These are phyloP conservation scores for Trichophaea hybrida DNA, from an alignment of 2,329 filamentous ascomycete genomes.

Conservation along the genomic window DNA sequence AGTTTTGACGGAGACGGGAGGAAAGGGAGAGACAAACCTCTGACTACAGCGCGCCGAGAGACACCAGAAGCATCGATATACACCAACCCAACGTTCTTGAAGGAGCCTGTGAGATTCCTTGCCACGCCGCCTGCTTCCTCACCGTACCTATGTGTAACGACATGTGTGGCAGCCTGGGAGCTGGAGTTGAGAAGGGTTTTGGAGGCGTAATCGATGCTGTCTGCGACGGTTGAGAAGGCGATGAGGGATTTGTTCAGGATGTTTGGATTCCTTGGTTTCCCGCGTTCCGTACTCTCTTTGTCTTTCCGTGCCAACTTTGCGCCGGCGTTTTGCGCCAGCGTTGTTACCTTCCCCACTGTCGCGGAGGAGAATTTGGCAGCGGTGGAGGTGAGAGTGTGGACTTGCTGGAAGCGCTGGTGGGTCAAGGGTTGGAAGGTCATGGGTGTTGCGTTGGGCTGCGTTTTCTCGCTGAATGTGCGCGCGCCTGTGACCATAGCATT, in stretches of 20 bases:
- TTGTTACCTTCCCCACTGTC: constrained; percentile 70
- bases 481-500: constrained; percentile 65
- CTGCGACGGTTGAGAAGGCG: constrained; percentile 85
- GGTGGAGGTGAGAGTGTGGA: constrained; percentile 69
- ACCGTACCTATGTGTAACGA: constrained; percentile 84
- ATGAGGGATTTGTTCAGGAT: constrained; percentile 92
- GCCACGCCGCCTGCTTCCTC: constrained; percentile 68
- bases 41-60: constrained; percentile 74
- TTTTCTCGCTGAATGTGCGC: constrained; percentile 64
- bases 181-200: constrained; percentile 61
- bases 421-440: constrained; percentile 78
- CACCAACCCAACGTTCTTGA: constrained; percentile 92
- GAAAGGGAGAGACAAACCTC: constrained; percentile 50
- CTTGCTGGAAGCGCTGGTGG: constrained; percentile 70
- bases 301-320: constrained; percentile 55
- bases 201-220: constrained; percentile 80
- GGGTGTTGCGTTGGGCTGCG: constrained; percentile 62
- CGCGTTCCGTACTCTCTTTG: constrained; percentile 30
- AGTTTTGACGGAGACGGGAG: background rate
- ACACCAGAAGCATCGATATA: constrained; percentile 96
- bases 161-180: constrained; percentile 63
- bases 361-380: constrained; percentile 70
- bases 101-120: constrained; percentile 60
- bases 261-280: constrained; percentile 50
- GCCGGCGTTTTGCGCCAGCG: constrained; percentile 78